phyloP scores from a whole-genome alignment of 2,329 filamentous ascomycete genomes.

The Hyphodiscus sp. region DNA sequence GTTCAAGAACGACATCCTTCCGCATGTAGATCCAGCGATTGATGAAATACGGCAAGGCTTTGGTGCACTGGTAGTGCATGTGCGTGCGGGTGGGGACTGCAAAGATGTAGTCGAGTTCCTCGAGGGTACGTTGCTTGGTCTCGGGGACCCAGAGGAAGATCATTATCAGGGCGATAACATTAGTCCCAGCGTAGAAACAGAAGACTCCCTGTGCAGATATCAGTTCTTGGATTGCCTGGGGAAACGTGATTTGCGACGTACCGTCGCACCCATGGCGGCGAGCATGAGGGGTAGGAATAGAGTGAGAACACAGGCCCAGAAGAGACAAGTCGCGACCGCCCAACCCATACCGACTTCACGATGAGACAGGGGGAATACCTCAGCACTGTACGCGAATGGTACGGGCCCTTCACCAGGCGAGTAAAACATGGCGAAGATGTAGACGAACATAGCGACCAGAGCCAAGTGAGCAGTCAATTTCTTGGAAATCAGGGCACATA shows the following conservation, averaged over 20 bases:
- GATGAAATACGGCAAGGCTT: slow-evolving; percentile 23
- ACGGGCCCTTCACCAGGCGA: slow-evolving; percentile 58
- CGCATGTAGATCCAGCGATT: slow-evolving; percentile 14
- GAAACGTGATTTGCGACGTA: background rate
- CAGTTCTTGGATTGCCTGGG: slow-evolving; percentile 11
- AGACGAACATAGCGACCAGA: slow-evolving; percentile 55
- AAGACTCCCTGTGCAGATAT: slow-evolving; percentile 36
- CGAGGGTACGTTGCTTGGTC: slow-evolving; percentile 43
- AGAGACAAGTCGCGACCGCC: slow-evolving; percentile 54
- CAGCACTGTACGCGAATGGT: slow-evolving; percentile 55
- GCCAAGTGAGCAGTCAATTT: slow-evolving; percentile 39
- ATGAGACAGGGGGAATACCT: slow-evolving; percentile 58
- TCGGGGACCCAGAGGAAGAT: slow-evolving; percentile 53
- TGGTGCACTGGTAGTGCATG: slow-evolving; percentile 25
- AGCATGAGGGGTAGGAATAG: slow-evolving; percentile 38
- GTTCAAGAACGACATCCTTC: slow-evolving; percentile 39
- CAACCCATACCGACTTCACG: slow-evolving; percentile 59
- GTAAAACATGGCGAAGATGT: slow-evolving; percentile 60
- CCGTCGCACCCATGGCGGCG: slow-evolving; percentile 24
- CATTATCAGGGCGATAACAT: slow-evolving; percentile 46
- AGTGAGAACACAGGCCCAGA: slow-evolving; percentile 55
- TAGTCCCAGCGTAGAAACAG: slow-evolving; percentile 49
- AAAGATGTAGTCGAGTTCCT: slow-evolving; percentile 42
- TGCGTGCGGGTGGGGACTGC: slow-evolving; percentile 26
- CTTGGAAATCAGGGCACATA: slow-evolving; percentile 45